Evolutionary conservation across 805 yeast species (phyloP), one percentile per base, ranked within the genome.

Genomic region (Saturnispora galanensis): DNA sequence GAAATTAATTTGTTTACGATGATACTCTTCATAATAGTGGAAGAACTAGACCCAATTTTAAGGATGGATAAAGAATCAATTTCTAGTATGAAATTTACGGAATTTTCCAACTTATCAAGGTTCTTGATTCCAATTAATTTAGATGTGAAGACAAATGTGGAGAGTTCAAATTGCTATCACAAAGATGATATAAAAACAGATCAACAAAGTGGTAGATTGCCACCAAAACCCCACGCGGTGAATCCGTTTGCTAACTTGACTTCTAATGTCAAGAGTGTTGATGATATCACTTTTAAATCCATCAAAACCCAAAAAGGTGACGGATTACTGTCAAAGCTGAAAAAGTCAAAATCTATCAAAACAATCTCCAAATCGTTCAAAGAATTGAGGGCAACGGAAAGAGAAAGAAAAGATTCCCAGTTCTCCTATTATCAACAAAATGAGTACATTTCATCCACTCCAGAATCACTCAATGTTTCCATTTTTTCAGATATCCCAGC

Each of bases 281-380:
- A 21, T 21, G 26, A 21, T 21, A 21, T 21, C 26, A 21, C 26
- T 8, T 21, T 21, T 21, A 21, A 21, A 21, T 2, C 26, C 6
- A 21, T 21, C 26, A 3, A 37, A 28, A 28, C 3, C 9, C 12
- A 37, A 28, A 28, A 13, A 28, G 31, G 26, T 12, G 11, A 16
- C 3, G 17, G 18, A n/a, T 15, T 35, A n/a, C n/a, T 41, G 6
- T 31, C 38, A 15, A 41, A 29, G 17, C 4, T 41, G n/a, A 34
- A 41, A 16, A 34, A 28, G 8, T 41, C 44, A 28, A 29, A 39
- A 9, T 41, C 44, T 4, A 3, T 41, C 10, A 41, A 35, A 13
- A 33, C 15, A 10, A 10, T 41, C 18, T 17, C 16, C 17, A 28
- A 12, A 34, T 29, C 32, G 18, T 5, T 12, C 29, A 18, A 35